A percentile compares a stretch with the other conserved stretches of the same genome.
Conservation (phyloP, 2,329 filamentous ascomycete species). For the Colletotrichum sp. region DNA sequence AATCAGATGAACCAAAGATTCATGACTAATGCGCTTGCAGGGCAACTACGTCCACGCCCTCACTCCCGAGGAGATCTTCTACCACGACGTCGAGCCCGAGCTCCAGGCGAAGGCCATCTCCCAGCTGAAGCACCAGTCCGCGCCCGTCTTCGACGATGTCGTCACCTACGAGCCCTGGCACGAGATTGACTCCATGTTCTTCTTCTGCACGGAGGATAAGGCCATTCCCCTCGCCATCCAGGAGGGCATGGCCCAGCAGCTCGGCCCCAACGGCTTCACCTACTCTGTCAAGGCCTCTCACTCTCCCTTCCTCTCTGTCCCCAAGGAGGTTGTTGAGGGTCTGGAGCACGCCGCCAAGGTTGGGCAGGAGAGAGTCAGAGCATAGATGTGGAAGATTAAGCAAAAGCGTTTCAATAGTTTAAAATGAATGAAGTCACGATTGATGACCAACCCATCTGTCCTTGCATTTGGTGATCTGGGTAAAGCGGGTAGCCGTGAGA, state of each 20-base stretch:
- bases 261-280: constrained; percentile 7
- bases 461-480: accelerated
- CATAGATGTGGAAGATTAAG: not conserved
- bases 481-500: not conserved
- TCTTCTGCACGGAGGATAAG: constrained; percentile 27
- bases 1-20: not conserved
- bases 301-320: constrained; percentile 5
- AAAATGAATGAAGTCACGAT: not conserved
- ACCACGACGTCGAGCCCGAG: constrained; percentile 25
- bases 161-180: constrained; percentile 30
- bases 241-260: constrained; percentile 23
- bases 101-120: constrained; percentile 13
- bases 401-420: not conserved
- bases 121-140: constrained; percentile 6
- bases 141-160: constrained; percentile 21
- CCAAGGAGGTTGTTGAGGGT: not conserved
- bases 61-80: constrained; percentile 23
- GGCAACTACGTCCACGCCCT: not conserved
- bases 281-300: constrained; percentile 5
- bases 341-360: not conserved
- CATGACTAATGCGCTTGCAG: constrained; percentile 11
- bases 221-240: constrained; percentile 24
- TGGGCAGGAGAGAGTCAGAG: constrained; percentile 6
- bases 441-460: not conserved
- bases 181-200: constrained; percentile 27